Conservation (phyloP, 441 rosid genomes). For the Pelargonium myrrhifolium region DNA sequence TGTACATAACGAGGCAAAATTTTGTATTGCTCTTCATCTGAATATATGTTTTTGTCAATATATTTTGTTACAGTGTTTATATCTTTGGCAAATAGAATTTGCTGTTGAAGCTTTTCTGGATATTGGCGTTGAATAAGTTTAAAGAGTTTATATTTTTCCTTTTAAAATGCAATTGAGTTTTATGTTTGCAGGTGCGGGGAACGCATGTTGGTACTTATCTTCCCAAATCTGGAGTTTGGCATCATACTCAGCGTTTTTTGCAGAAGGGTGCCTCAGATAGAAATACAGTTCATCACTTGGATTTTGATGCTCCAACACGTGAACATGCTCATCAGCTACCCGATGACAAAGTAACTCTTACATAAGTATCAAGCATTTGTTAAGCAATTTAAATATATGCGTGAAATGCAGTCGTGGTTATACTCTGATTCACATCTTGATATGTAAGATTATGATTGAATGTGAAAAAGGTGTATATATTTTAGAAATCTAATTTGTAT, state of each 20-base stretch:
- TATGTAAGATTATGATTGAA: background rate
- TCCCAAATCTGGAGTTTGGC: conserved; percentile 92
- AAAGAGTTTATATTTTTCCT: conserved; percentile 2
- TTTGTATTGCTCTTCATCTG: background rate
- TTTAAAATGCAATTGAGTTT: conserved; percentile 15
- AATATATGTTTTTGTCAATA: background rate
- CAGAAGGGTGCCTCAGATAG: conserved; percentile 48
- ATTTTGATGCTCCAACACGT: conserved; percentile 99
- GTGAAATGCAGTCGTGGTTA: conserved; percentile 1
- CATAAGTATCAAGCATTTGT: background rate
- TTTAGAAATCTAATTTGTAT: background rate
- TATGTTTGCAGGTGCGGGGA: conserved; percentile 64
- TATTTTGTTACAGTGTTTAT: background rate
- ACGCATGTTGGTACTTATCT: conserved; percentile 95
- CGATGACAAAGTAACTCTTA: conserved; percentile 67
- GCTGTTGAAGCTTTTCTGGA: background rate
- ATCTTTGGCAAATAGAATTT: background rate
- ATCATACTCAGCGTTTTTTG: conserved; percentile 79
- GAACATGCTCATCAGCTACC: conserved; percentile 72
- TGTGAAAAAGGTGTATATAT: background rate
- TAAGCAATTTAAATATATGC: conserved; percentile 10
- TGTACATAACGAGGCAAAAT: background rate
- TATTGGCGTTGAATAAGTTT: background rate
- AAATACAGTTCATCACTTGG: conserved; percentile 78
- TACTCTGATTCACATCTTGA: background rate